These are phyloP conservation scores for Glonium stellatum DNA, from an alignment of 495 filamentous ascomycete species.

Conservation along the genomic window DNA sequence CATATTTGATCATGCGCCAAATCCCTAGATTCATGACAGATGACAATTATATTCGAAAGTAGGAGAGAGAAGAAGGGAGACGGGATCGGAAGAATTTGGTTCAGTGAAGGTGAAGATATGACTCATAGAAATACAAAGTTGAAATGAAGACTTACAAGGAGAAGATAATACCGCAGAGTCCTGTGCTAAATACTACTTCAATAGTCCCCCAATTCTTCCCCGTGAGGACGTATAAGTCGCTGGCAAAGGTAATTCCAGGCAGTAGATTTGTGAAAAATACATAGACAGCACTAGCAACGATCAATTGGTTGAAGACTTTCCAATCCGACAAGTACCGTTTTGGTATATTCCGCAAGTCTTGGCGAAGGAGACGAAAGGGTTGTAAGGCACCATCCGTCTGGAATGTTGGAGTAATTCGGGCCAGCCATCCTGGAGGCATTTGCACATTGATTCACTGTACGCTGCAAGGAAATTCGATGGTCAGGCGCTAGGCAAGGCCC, in stretches of 20 bases:
- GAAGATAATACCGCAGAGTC: constrained; percentile 61
- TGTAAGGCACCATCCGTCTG: constrained; percentile 7
- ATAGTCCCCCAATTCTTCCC: constrained; percentile 63
- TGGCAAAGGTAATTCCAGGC: constrained; percentile 67
- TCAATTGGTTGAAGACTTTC: constrained; percentile 61
- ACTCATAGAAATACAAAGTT: constrained; percentile 1
- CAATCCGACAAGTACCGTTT: constrained; percentile 58
- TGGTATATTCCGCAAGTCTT: constrained; percentile 52
- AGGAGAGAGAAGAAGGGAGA: no score
- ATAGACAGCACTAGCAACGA: constrained; percentile 65
- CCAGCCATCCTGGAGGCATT: background rate
- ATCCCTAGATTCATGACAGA: no score
- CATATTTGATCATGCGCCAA: background rate
- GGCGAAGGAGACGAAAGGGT: constrained; percentile 56
- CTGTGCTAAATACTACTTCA: constrained; percentile 66
- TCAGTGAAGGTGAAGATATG: background rate
- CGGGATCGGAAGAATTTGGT: no score
- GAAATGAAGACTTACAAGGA: constrained; percentile 42
- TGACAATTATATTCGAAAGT: no score
- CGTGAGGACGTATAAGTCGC: constrained; percentile 60
- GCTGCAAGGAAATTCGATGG: no score
- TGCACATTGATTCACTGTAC: background rate
- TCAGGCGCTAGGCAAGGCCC: no score
- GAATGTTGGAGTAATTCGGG: background rate
- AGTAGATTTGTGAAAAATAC: constrained; percentile 72